These are phyloP conservation scores for Acacia pycnantha DNA, from an alignment of 331 rosid genomes.

Conservation along the genomic window DNA sequence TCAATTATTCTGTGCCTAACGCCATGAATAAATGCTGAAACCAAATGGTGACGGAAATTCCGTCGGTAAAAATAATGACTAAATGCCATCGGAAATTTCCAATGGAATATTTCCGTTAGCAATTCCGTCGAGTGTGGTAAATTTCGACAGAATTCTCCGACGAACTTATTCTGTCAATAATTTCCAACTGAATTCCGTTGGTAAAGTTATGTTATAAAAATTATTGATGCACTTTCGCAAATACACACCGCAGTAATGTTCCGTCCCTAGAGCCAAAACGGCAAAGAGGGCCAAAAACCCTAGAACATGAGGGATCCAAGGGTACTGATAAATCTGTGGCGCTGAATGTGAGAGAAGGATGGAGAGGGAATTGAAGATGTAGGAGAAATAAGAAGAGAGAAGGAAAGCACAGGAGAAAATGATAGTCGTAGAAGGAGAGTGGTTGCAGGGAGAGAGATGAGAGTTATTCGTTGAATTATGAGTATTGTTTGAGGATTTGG, in stretches of 20 bases:
- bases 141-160: no score
- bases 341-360: constrained; percentile 56
- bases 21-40: no score
- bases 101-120: no score
- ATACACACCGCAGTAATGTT: constrained; percentile 65
- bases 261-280: constrained; percentile 33
- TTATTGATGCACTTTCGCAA: constrained; percentile 47
- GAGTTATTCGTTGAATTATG: constrained; percentile 33
- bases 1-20: no score
- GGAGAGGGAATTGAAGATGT: constrained; percentile 70
- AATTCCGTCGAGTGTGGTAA: no score
- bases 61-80: no score
- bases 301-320: constrained; percentile 46
- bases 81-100: no score
- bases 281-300: constrained; percentile 56
- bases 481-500: constrained; percentile 42
- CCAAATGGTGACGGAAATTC: no score
- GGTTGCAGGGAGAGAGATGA: constrained; percentile 48
- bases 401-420: constrained; percentile 64
- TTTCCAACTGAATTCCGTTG: no score
- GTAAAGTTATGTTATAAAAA: no score
- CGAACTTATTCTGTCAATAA: no score
- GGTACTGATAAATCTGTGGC: constrained; percentile 30
- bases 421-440: constrained; percentile 67
- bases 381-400: constrained; percentile 62